Conservation (phyloP, 352 stramenopile species). For the Globisporangium parvum region DNA sequence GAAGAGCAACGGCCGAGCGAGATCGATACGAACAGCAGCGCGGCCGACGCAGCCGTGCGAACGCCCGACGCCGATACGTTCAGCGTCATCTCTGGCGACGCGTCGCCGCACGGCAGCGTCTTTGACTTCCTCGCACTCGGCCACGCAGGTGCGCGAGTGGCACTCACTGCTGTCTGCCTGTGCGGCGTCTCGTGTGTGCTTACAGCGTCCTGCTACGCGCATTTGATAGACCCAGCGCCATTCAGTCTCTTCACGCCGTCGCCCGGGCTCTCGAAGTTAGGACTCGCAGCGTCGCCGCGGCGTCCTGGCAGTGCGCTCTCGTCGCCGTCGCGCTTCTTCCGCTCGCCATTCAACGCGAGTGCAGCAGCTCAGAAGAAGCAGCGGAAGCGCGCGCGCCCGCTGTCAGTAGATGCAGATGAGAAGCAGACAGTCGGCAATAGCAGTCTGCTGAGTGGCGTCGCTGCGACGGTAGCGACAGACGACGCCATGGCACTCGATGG, state of each 20-base stretch:
- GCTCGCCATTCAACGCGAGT: slow-evolving; percentile 39
- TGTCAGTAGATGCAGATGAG: no score
- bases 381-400: not conserved
- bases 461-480: not conserved
- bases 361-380: slow-evolving; percentile 11
- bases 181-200: not conserved
- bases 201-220: slow-evolving; percentile 2
- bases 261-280: slow-evolving; percentile 20
- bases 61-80: slow-evolving; percentile 16
- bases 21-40: slow-evolving; percentile 13
- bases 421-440: no score
- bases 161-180: not conserved
- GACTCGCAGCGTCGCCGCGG: slow-evolving; percentile 18
- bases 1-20: slow-evolving; percentile 3
- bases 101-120: slow-evolving; percentile 32
- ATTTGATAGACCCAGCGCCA: slow-evolving; percentile 13
- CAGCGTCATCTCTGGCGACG: slow-evolving; percentile 48
- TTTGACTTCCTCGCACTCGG: slow-evolving; percentile 49
- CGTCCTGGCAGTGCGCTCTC: slow-evolving; percentile 21
- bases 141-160: slow-evolving; percentile 14
- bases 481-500: slow-evolving; percentile 4
- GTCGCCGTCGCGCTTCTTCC: slow-evolving; percentile 75
- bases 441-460: no score
- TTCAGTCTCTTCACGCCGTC: slow-evolving; percentile 59
- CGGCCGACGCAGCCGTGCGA: slow-evolving; percentile 17